Conservation (phyloP, 805 yeast species). For the Saturnispora serradocipensis region DNA sequence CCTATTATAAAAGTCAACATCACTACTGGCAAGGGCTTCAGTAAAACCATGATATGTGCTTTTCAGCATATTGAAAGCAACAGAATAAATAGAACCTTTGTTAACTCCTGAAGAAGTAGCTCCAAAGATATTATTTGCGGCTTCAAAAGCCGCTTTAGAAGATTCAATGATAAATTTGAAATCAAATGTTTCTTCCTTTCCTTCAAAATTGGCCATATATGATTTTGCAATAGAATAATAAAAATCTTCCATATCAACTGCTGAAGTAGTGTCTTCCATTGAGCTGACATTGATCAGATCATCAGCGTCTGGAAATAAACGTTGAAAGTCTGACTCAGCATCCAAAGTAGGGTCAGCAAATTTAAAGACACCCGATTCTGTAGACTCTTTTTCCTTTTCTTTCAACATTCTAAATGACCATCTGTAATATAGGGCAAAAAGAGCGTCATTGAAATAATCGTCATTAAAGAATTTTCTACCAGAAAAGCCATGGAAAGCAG, state of each 20-base stretch:
- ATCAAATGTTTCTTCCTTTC: slow-evolving; percentile 14
- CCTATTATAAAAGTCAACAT: slow-evolving; percentile 58
- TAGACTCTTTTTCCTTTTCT: slow-evolving; percentile 52
- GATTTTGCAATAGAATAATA: slow-evolving; percentile 40
- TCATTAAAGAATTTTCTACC: slow-evolving; percentile 13
- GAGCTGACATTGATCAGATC: slow-evolving; percentile 39
- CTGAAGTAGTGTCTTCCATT: slow-evolving; percentile 14
- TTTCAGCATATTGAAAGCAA: slow-evolving; percentile 29
- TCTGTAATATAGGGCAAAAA: slow-evolving; percentile 60
- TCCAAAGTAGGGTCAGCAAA: slow-evolving; percentile 55
- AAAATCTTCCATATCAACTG: slow-evolving; percentile 32
- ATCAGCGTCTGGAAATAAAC: slow-evolving; percentile 83
- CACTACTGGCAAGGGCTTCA: slow-evolving; percentile 14
- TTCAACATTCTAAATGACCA: slow-evolving; percentile 73
- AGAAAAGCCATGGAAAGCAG: slow-evolving; percentile 9
- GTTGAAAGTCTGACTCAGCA: slow-evolving; percentile 68
- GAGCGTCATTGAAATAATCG: slow-evolving; percentile 33
- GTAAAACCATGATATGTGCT: slow-evolving; percentile 26
- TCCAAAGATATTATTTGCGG: slow-evolving; percentile 20
- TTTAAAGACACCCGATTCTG: slow-evolving; percentile 55
- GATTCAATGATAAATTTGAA: slow-evolving; percentile 33
- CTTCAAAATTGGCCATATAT: slow-evolving; percentile 37
- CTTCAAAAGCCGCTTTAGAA: slow-evolving; percentile 22
- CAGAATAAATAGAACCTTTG: slow-evolving; percentile 26
- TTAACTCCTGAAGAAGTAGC: slow-evolving; percentile 18